Percentiles rank a stretch among this genome's conserved stretches.
Conservation (phyloP, 179 eudicot genomes). For the Actinidia arguta region DNA sequence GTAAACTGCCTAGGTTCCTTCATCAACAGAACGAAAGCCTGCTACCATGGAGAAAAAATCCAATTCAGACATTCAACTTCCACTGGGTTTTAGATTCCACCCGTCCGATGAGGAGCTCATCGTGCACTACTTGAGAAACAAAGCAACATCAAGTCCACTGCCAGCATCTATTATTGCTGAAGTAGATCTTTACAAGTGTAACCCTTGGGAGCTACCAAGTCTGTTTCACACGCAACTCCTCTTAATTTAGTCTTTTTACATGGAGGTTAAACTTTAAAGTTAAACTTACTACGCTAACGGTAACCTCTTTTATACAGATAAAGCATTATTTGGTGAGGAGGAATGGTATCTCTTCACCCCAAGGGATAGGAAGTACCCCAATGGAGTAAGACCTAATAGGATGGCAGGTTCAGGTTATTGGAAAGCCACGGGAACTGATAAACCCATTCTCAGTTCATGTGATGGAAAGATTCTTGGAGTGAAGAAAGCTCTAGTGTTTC, state of each 20-base stretch:
- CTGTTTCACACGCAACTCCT: background rate
- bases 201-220: constrained; percentile 72
- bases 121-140: constrained; percentile 54
- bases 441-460: constrained; percentile 17
- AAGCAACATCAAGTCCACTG: constrained; percentile 41
- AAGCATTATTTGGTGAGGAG: constrained; percentile 54
- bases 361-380: constrained; percentile 72
- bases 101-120: constrained; percentile 65
- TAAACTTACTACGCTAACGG: background rate
- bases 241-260: no score
- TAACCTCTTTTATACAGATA: constrained; percentile 27
- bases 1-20: constrained; percentile 13
- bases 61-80: constrained; percentile 24
- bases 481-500: constrained; percentile 27
- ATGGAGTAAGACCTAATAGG: constrained; percentile 66
- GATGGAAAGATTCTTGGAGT: constrained; percentile 15
- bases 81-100: constrained; percentile 54
- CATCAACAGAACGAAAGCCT: constrained; percentile 17
- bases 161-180: constrained; percentile 52
- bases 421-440: constrained; percentile 74
- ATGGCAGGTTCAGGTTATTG: constrained; percentile 62
- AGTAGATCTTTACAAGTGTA: constrained; percentile 67
- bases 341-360: constrained; percentile 76
- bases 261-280: no score
- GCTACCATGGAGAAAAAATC: constrained; percentile 17